Evolutionary conservation across 345 rosid species (phyloP).

Genomic region (Arabidopsis thaliana): TAIR10.1 NC_003076.8:20218001-20218500

Average conservation of each 20-base stretch:
- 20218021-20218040: slow-evolving; percentile 65
- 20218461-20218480: slow-evolving; percentile 58
- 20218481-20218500: slow-evolving; percentile 77
- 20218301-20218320: slow-evolving; percentile 57
- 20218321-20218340: slow-evolving; percentile 73
- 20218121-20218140: slow-evolving; percentile 60
- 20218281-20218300: slow-evolving; percentile 64
- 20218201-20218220: background rate
- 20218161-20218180: slow-evolving; percentile 70
- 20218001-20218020: slow-evolving; percentile 58
- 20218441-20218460: slow-evolving; percentile 53
- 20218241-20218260: slow-evolving; percentile 35
- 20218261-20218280: slow-evolving; percentile 79
- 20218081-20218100: slow-evolving; percentile 26
- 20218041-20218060: background rate
- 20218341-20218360: background rate
- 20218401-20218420: slow-evolving; percentile 49
- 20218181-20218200: background rate
- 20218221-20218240: slow-evolving; percentile 4
- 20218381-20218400: slow-evolving; percentile 4
- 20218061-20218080: background rate
- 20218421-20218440: slow-evolving; percentile 85
- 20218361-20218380: background rate
- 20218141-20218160: slow-evolving; percentile 63
- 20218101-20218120: slow-evolving; percentile 84